Conservation (phyloP, 1,139 yeast genomes). For the Yamadazyma taylorii region DNA sequence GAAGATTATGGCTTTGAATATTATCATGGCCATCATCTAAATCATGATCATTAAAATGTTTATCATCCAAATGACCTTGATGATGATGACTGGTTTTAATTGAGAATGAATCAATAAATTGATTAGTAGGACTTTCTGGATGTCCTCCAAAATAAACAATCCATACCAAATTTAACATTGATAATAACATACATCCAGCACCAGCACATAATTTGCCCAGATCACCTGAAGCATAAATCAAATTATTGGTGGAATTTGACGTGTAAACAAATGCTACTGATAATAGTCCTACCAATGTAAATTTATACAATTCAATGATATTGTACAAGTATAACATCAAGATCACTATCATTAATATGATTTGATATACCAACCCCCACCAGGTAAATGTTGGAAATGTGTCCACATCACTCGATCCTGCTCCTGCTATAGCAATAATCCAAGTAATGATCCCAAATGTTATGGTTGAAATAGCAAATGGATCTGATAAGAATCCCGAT, state of each 20-base stretch:
- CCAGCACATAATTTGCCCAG: slow-evolving; percentile 80
- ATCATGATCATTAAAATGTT: slow-evolving; percentile 17
- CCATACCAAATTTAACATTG: slow-evolving; percentile 82
- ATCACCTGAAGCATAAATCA: slow-evolving; percentile 66
- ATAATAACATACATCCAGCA: slow-evolving; percentile 84
- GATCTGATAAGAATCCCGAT: slow-evolving; percentile 62
- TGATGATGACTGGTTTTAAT: slow-evolving; percentile 28
- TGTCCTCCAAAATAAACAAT: slow-evolving; percentile 83
- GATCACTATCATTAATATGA: slow-evolving; percentile 57
- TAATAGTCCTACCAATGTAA: slow-evolving; percentile 56
- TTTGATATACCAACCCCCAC: slow-evolving; percentile 95
- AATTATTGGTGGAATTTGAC: slow-evolving; percentile 76
- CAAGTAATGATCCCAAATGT: slow-evolving; percentile 67
- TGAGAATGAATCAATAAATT: slow-evolving; percentile 78
- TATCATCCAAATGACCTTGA: slow-evolving; percentile 21
- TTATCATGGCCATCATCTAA: slow-evolving; percentile 25
- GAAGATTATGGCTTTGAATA: background rate
- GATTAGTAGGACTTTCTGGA: slow-evolving; percentile 75
- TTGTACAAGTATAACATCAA: slow-evolving; percentile 65
- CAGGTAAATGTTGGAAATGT: slow-evolving; percentile 81
- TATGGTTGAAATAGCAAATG: slow-evolving; percentile 68
- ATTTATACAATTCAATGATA: slow-evolving; percentile 69
- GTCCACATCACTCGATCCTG: slow-evolving; percentile 41
- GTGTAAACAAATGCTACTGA: slow-evolving; percentile 76
- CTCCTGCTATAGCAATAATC: slow-evolving; percentile 86